These are phyloP conservation scores for Musa balbisiana DNA, from an alignment of 202 grass and related monocot genomes.

Conservation along the genomic window DNA sequence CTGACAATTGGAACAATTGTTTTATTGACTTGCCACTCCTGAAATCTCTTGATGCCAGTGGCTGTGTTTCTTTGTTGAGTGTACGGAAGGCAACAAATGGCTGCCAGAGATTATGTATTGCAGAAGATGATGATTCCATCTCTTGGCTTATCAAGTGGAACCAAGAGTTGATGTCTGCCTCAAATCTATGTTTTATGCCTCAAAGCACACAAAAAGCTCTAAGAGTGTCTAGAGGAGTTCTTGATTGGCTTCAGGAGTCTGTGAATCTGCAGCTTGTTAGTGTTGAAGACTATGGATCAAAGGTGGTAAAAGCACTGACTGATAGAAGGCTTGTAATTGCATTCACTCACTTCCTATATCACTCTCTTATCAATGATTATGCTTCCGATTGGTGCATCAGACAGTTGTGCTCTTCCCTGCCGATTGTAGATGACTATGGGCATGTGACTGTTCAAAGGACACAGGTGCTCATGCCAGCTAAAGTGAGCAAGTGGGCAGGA, in stretches of 20 bases:
- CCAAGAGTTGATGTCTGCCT: constrained; percentile 32
- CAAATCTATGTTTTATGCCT: constrained; percentile 31
- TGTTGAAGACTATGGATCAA: constrained; percentile 19
- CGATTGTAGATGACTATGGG: constrained; percentile 44
- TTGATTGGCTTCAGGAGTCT: constrained; percentile 34
- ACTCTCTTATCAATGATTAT: constrained; percentile 19
- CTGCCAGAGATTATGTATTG: constrained; percentile 33
- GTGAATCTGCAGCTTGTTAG: constrained; percentile 33
- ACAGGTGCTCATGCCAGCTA: constrained; percentile 51
- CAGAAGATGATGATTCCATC: constrained; percentile 21
- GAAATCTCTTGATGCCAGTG: constrained; percentile 36
- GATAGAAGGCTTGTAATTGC: constrained; percentile 30
- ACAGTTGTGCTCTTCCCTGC: constrained; percentile 27
- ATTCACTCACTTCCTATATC: constrained; percentile 57
- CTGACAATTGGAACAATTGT: constrained; percentile 26
- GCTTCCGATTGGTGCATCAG: neutral
- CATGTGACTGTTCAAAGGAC: constrained; percentile 9
- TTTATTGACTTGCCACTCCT: constrained; percentile 39
- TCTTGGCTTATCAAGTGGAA: constrained; percentile 61
- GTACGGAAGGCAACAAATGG: constrained; percentile 14
- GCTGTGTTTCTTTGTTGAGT: constrained; percentile 32
- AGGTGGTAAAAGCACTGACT: constrained; percentile 25
- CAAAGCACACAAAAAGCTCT: constrained; percentile 31
- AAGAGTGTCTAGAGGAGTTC: constrained; percentile 12
- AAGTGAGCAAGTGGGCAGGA: constrained; percentile 54